A percentile compares a stretch with the other conserved stretches of the same genome.
These are phyloP conservation scores for Mangifera indica DNA, from an alignment of 345 rosid genomes.

Conservation along the genomic window DNA sequence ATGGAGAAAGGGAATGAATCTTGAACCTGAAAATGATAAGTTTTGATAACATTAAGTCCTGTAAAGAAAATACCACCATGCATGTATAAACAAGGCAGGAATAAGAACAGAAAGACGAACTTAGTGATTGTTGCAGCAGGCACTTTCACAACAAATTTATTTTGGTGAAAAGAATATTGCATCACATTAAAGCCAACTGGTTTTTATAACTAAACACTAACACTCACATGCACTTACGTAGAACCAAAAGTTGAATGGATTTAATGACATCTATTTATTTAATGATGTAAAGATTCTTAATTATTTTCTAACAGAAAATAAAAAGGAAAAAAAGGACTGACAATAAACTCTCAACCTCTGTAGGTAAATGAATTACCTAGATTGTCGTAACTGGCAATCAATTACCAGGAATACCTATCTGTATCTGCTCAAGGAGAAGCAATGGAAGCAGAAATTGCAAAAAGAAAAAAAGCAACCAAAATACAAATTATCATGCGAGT, in stretches of 20 bases:
- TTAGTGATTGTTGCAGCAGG: background rate
- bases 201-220: background rate
- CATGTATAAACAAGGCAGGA: background rate
- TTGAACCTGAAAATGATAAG: constrained; percentile 59
- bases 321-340: background rate
- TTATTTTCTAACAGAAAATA: background rate
- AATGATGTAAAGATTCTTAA: background rate
- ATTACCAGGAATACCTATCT: background rate
- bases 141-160: background rate
- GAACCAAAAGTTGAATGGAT: background rate
- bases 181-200: constrained; percentile 2
- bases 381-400: background rate
- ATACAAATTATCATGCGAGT: background rate
- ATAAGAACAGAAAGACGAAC: background rate
- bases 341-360: background rate
- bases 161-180: background rate
- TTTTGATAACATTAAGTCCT: background rate
- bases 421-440: background rate
- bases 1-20: constrained; percentile 73
- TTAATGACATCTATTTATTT: background rate
- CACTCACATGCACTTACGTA: background rate
- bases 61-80: background rate
- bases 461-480: background rate
- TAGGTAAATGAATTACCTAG: background rate
- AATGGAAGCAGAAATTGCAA: background rate